A percentile compares a stretch with the other conserved stretches of the same genome.
phyloP scores from a whole-genome alignment of 768 basidiomycete genomes.

The Fomitopsis pulvina region DNA sequence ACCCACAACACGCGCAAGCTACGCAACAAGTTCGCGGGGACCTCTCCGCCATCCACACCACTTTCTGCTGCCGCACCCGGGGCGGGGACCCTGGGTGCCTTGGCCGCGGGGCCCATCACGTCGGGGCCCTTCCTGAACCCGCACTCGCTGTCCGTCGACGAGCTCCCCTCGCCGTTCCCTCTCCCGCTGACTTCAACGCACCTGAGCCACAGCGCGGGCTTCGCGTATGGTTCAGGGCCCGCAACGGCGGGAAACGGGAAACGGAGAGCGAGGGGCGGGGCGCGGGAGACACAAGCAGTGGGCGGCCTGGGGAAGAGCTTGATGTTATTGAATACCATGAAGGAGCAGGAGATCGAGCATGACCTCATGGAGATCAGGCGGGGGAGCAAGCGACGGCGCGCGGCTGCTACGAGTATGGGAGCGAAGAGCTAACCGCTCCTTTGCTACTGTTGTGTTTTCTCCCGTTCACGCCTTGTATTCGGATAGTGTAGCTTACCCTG shows the following conservation, averaged over 20 bases:
- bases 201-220: conserved; percentile 25
- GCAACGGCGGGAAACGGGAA: conserved; percentile 23
- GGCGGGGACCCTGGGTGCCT: conserved; percentile 30
- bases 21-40: conserved; percentile 66
- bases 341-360: conserved; percentile 66
- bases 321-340: conserved; percentile 44
- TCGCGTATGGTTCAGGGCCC: conserved; percentile 12
- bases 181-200: conserved; percentile 57
- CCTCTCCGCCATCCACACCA: conserved; percentile 67
- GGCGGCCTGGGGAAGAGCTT: conserved; percentile 75
- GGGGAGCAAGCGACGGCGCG: conserved; percentile 59
- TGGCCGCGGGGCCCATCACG: conserved; percentile 51
- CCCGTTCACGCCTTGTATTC: too few relatives aligned
- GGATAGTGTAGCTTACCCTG: too few relatives aligned
- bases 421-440: conserved; percentile 11
- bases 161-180: conserved; percentile 82
- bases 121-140: conserved; percentile 71
- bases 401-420: conserved; percentile 20
- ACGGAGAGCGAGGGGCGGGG: conserved; percentile 31
- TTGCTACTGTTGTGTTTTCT: background rate
- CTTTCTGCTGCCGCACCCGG: conserved; percentile 29
- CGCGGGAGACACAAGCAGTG: conserved; percentile 48
- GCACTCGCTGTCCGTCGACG: conserved; percentile 80
- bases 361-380: conserved; percentile 76
- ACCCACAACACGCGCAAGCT: conserved; percentile 81